phyloP scores from a whole-genome alignment of 2,329 filamentous ascomycete species.

The Trichophaea hybrida region DNA sequence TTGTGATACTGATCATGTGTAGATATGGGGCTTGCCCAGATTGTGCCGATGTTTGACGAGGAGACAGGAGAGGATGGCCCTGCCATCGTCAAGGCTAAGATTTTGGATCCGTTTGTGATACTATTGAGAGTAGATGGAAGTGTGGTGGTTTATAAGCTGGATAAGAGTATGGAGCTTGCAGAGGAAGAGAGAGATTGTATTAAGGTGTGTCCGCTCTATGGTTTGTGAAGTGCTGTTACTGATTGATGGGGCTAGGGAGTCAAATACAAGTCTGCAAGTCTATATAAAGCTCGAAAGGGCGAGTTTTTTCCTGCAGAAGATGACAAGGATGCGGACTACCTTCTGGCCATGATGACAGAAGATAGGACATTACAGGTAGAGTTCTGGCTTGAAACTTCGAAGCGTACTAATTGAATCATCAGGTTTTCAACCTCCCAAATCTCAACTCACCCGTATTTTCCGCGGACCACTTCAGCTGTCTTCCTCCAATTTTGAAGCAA shows the following conservation, averaged over 20 bases:
- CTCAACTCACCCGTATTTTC: conserved; percentile 57
- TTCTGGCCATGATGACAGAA: conserved; percentile 63
- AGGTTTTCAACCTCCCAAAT: conserved; percentile 66
- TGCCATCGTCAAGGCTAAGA: conserved; percentile 63
- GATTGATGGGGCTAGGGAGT: conserved; percentile 34
- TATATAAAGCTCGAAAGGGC: conserved; percentile 56
- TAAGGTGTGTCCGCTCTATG: background rate
- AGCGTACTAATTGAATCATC: conserved; percentile 13
- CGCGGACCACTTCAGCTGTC: conserved; percentile 60
- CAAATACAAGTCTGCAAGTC: conserved; percentile 69
- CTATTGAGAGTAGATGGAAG: conserved; percentile 73
- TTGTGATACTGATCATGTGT: conserved; percentile 10
- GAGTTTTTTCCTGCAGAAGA: conserved; percentile 36
- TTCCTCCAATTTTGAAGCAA: conserved; percentile 51
- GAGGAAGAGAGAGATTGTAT: conserved; percentile 41
- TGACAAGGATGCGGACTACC: conserved; percentile 34
- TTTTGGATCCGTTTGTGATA: conserved; percentile 73
- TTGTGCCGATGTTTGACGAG: conserved; percentile 84
- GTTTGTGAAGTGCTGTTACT: background rate
- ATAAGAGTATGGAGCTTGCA: conserved; percentile 62
- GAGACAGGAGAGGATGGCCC: conserved; percentile 63
- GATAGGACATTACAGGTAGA: conserved; percentile 58
- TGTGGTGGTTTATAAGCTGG: conserved; percentile 61
- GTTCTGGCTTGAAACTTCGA: background rate
- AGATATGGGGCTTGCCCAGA: conserved; percentile 81